Evolutionary conservation across 2,329 filamentous ascomycete genomes (phyloP).

Genomic region (Diaporthe vaccinii): DNA sequence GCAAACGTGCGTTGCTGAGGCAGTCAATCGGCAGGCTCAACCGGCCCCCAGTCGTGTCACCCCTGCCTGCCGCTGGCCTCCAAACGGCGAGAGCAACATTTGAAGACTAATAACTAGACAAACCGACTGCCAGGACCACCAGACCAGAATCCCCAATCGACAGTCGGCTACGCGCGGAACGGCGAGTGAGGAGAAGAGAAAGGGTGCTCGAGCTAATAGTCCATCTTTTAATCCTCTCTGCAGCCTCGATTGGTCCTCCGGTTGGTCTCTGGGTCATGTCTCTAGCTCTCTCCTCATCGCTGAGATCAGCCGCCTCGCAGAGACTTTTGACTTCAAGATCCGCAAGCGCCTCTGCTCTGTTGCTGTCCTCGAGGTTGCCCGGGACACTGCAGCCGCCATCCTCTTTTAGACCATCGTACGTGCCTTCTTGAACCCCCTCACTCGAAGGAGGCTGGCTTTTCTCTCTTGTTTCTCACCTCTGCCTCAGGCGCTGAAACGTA

Average conservation of each 20-base stretch:
- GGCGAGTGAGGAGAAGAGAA: slow-evolving; percentile 25
- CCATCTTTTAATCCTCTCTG: slow-evolving; percentile 19
- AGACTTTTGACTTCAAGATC: slow-evolving; percentile 35
- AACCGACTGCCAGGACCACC: background rate
- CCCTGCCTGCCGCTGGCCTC: slow-evolving; percentile 19
- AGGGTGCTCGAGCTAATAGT: slow-evolving; percentile 7
- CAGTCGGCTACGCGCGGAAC: slow-evolving; percentile 27
- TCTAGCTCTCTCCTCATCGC: slow-evolving; percentile 37
- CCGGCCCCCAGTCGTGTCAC: background rate
- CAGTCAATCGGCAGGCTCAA: slow-evolving; percentile 24
- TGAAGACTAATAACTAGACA: slow-evolving; percentile 18
- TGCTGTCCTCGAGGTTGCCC: slow-evolving; percentile 26
- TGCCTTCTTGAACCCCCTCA: slow-evolving; percentile 10
- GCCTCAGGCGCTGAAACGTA: background rate
- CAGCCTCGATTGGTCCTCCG: slow-evolving; percentile 2
- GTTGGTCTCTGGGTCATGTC: slow-evolving; percentile 37
- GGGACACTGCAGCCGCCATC: slow-evolving; percentile 10
- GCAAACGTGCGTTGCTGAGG: background rate
- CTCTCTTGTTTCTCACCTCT: background rate
- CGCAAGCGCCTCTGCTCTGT: slow-evolving; percentile 26
- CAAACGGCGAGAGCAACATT: slow-evolving; percentile 26
- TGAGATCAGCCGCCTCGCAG: slow-evolving; percentile 39
- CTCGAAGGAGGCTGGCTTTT: background rate
- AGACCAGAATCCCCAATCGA: slow-evolving; percentile 22
- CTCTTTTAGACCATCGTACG: slow-evolving; percentile 33